Base-by-base conservation (phyloP, 306 rosid species). In the Citrullus mucosospermus region DNA sequence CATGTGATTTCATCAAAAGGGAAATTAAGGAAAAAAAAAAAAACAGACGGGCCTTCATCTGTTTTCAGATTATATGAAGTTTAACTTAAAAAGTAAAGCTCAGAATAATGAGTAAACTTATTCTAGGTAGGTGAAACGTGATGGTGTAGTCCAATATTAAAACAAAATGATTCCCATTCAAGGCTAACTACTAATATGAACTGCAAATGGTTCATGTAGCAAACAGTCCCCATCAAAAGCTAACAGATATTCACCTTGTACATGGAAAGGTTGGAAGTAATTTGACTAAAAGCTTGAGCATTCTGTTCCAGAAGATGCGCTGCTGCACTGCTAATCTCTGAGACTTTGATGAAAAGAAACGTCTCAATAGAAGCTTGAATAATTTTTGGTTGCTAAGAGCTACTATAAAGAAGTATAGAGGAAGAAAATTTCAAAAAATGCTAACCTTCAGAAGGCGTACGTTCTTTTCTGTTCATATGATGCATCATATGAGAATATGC, bases 261-360 rank as follows among this genome's bases (percentile, higher is more conserved):
- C 32, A 88, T 74, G 62, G 93, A 92, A 78, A 92, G 85, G 86
- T 95, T 95, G 83, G 88, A 81, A 16, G 77, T 56, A 43, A 95
- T 95, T 91, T 95, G 96, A 79, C 79, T 86, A 78, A 92, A 91
- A 72, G 89, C 89, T 80, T 86, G 96, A 76, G 91, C 86, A 87
- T 95, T 95, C 86, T 88, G 97, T 81, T 95, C 97, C 91, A 95
- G 82, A 56, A 89, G 92, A 83, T 88, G 93, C 80, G 80, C 93
- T 86, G 91, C 69, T 50, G 90, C 82, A 60, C 88, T 85, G 85
- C 88, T 87, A 55, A 88, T 78, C 81, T 94, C 98, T 86, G 90
- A 86, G 75, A 77, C 65, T 50, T 80, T 43, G 78, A 85, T 81
- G 78, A 75, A 85, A 84, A 66, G 10, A 81, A 65, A 44, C 75